A percentile compares a stretch with the other conserved stretches of the same genome.
Evolutionary conservation across 441 rosid genomes (phyloP).

Genomic region (Metrosideros polymorpha): DNA sequence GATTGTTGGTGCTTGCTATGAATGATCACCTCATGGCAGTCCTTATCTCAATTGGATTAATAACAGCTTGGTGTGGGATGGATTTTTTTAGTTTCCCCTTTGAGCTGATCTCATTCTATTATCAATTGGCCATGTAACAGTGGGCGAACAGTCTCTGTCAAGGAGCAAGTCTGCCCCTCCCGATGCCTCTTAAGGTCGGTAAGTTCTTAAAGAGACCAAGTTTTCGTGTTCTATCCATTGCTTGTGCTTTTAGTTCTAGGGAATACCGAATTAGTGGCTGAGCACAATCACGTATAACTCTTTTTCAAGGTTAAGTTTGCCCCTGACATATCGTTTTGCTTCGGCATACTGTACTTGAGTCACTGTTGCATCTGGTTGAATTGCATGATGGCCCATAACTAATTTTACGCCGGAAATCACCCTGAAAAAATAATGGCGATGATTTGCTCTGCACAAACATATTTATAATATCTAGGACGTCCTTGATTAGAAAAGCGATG

Average conservation of each 20-base stretch:
- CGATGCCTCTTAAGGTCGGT: slow-evolving; percentile 69
- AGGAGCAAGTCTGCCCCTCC: slow-evolving; percentile 84
- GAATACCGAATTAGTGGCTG: neutral
- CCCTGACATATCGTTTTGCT: neutral
- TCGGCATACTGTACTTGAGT: neutral
- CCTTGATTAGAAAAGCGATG: neutral
- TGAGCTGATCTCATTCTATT: neutral
- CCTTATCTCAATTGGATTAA: neutral
- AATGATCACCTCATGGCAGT: neutral
- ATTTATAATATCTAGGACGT: neutral
- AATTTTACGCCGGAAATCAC: neutral
- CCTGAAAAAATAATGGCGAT: neutral
- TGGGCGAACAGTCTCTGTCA: slow-evolving; percentile 91
- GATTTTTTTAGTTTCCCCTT: neutral
- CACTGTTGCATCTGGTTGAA: neutral
- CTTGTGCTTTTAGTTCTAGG: neutral
- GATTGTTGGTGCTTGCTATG: neutral
- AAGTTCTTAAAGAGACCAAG: neutral
- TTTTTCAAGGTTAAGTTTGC: neutral
- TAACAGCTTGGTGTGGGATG: neutral
- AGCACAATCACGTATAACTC: neutral
- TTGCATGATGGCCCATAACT: neutral
- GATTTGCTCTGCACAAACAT: neutral
- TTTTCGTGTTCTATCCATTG: neutral
- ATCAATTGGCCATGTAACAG: slow-evolving; percentile 20